These are phyloP conservation scores for Tilletia caries DNA, from an alignment of 1,284 basidiomycete species.

Conservation along the genomic window DNA sequence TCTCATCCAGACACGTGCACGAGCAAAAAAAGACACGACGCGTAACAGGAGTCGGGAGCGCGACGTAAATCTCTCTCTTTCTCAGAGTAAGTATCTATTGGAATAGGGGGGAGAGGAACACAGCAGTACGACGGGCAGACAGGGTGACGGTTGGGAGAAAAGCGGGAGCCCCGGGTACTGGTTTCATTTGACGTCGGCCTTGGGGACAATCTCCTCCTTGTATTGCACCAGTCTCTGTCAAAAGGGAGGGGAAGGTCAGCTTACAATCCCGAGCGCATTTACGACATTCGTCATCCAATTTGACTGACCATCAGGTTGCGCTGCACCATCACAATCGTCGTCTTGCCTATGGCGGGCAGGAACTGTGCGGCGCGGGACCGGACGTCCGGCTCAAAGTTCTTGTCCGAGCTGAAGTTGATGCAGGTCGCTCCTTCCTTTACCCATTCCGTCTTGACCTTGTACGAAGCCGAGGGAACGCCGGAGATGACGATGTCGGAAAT, in stretches of 20 bases:
- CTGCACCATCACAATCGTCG: constrained; percentile 93
- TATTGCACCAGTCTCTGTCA: constrained; percentile 6
- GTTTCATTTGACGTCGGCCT: no score
- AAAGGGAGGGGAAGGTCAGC: neutral
- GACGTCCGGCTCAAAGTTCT: constrained; percentile 92
- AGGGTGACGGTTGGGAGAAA: neutral
- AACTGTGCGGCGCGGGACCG: constrained; percentile 65
- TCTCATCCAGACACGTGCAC: no score
- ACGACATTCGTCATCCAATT: neutral
- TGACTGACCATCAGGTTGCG: constrained; percentile 70
- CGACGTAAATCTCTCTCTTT: no score
- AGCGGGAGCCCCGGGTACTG: neutral
- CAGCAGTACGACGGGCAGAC: neutral
- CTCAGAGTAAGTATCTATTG: no score
- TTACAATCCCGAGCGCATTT: neutral
- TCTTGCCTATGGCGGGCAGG: constrained; percentile 83
- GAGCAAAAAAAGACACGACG: no score
- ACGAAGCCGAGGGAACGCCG: constrained; percentile 62
- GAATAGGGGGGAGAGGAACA: no score
- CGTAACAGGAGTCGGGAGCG: no score
- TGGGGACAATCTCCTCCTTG: constrained; percentile 10
- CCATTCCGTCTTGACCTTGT: constrained; percentile 83
- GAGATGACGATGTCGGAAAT: constrained; percentile 47
- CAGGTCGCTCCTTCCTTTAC: constrained; percentile 90
- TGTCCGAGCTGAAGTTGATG: constrained; percentile 88